phyloP scores from a whole-genome alignment of 1,139 yeast genomes.

The Schwanniomyces etchellsii region DNA sequence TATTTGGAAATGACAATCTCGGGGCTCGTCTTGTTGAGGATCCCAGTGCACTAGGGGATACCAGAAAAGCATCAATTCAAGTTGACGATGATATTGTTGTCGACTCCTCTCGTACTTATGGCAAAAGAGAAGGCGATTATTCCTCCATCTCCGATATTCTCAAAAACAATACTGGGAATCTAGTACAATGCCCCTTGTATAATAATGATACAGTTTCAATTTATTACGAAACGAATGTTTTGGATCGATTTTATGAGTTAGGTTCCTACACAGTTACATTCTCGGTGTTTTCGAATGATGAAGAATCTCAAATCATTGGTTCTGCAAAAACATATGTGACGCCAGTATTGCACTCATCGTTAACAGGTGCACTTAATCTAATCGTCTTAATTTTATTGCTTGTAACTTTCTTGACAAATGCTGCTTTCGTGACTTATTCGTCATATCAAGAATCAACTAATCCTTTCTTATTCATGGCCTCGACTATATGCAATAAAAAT shows the following conservation, averaged over 20 bases:
- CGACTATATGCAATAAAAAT: constrained; percentile 56
- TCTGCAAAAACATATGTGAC: constrained; percentile 47
- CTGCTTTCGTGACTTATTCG: constrained; percentile 41
- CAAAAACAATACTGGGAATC: constrained; percentile 15
- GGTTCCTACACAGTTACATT: constrained; percentile 40
- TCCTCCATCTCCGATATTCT: not conserved
- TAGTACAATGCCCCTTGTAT: constrained; percentile 38
- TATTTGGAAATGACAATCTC: not conserved
- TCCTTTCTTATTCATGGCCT: constrained; percentile 52
- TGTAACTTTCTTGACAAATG: constrained; percentile 36
- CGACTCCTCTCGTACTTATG: not conserved
- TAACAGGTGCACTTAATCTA: constrained; percentile 31
- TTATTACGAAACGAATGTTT: constrained; percentile 33
- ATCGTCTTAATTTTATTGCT: constrained; percentile 39
- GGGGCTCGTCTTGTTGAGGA: no score
- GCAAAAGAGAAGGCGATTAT: not conserved
- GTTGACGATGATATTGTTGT: not conserved
- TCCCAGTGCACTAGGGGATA: not conserved
- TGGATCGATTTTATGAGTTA: constrained; percentile 26
- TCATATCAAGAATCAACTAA: constrained; percentile 61
- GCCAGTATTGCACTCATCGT: constrained; percentile 31
- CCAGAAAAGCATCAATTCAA: not conserved
- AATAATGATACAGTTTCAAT: constrained; percentile 33
- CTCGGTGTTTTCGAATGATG: constrained; percentile 34
- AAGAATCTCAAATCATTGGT: constrained; percentile 32